Conservation (phyloP, 2,329 filamentous ascomycete genomes). For the Fusarium caatingaense region DNA sequence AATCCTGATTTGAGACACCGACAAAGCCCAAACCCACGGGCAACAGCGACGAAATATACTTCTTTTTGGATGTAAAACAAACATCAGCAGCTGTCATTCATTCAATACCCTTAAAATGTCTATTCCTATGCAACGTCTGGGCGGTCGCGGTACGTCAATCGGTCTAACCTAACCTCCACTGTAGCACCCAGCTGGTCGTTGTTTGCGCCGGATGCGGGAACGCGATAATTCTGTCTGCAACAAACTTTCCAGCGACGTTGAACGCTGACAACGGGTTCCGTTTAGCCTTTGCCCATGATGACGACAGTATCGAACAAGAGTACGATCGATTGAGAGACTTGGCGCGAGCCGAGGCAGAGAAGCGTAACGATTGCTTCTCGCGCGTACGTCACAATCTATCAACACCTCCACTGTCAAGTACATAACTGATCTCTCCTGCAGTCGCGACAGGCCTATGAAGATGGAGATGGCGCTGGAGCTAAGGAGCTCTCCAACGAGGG, state of each 20-base stretch:
- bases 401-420: background rate
- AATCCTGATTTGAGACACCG: slow-evolving; percentile 16
- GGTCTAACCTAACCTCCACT: background rate
- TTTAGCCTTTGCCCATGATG: slow-evolving; percentile 81
- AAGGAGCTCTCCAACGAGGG: slow-evolving; percentile 87
- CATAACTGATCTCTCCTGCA: slow-evolving; percentile 44
- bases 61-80: background rate
- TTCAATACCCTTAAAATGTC: slow-evolving; percentile 46
- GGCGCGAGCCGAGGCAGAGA: slow-evolving; percentile 82
- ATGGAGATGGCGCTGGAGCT: slow-evolving; percentile 84
- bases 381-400: slow-evolving; percentile 60
- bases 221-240: background rate
- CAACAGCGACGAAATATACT: background rate
- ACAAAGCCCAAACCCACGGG: slow-evolving; percentile 15
- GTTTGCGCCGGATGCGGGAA: slow-evolving; percentile 31
- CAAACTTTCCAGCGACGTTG: slow-evolving; percentile 7
- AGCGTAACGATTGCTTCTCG: slow-evolving; percentile 82
- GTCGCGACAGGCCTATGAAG: slow-evolving; percentile 83
- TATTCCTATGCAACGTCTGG: slow-evolving; percentile 58
- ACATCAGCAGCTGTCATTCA: background rate
- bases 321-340: slow-evolving; percentile 91
- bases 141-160: slow-evolving; percentile 57
- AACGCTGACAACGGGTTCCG: slow-evolving; percentile 23
- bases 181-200: background rate
- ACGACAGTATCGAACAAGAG: slow-evolving; percentile 79